Base-by-base conservation (phyloP, 2,329 filamentous ascomycete species). In the Colletotrichum somersetense region DNA sequence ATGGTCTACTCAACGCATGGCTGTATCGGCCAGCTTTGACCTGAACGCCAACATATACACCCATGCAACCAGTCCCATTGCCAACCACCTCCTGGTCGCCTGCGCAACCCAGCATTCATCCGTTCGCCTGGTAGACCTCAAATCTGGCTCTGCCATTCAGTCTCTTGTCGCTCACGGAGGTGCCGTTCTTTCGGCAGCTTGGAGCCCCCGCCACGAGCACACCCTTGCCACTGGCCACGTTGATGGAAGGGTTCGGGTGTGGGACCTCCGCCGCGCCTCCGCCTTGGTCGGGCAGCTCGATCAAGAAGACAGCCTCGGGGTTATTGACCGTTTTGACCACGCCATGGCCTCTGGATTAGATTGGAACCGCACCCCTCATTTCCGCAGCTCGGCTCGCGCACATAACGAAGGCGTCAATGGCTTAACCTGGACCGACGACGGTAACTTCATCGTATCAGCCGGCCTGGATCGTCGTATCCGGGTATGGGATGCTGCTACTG, bases 51-150 rank as follows among this genome's bases (percentile, higher is more conserved):
- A 91, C 42, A 85, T 94, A 59, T 94, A 94, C 81, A 91, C 92
- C 1, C 95, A 97, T 80, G 90, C 93, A 0, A 87, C 93, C 35
- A 97, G 95, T 0, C 88, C 91, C 53, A 84, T 95, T 70, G 88
- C 94, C 67, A 84, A 89, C 64, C 87, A 95, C 77, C 86, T 97
- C 0, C 88, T 97, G 5, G 93, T 98, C 12, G 95, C 96, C 12
- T 96, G 94, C 77, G 95, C 93, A 0, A 97, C 95, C 0, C 94
- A 97, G 74, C 91, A 96, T 78, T 93, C 94, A 8, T 88, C 93
- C 35, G 92, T 97, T 18, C 91, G 95, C 20, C 88, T 98, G 8
- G 90, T 98, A 7, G 96, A 98, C 79, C 86, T 98, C 44, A 92
- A 93, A 64, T 95, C 95, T 0, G 94, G 94, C 2, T 89, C 94